These are phyloP conservation scores for Austroboletus festivus DNA, from an alignment of 768 basidiomycete genomes.

Conservation along the genomic window DNA sequence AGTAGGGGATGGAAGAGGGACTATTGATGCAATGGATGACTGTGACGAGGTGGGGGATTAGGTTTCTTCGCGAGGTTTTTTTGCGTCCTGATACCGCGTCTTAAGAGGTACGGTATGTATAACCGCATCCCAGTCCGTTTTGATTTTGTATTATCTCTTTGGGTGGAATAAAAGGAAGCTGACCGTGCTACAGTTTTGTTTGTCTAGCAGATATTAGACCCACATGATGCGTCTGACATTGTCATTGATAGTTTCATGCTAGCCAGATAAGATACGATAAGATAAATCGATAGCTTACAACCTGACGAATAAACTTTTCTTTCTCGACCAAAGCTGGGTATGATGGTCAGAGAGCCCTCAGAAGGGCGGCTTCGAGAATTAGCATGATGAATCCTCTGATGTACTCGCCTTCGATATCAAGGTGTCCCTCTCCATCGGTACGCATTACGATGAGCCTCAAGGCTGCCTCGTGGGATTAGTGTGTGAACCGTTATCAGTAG, in stretches of 20 bases:
- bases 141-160: background rate
- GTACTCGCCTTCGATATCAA: background rate
- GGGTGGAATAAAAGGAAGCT: constrained; percentile 3
- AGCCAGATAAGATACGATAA: constrained; percentile 14
- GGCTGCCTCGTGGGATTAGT: constrained; percentile 13
- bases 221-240: background rate
- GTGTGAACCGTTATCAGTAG: background rate
- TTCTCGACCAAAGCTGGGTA: no score
- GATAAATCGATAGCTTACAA: background rate
- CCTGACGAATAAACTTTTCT: no score
- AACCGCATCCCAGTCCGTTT: background rate
- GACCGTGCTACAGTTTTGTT: constrained; percentile 1
- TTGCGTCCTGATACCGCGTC: no score
- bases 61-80: constrained; percentile 16
- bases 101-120: constrained; percentile 1
- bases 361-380: background rate
- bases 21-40: constrained; percentile 1
- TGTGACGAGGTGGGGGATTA: constrained; percentile 18
- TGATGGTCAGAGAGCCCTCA: no score
- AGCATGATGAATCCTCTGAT: background rate
- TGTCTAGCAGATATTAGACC: background rate
- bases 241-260: background rate
- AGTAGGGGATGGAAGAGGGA: background rate
- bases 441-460: constrained; percentile 10
- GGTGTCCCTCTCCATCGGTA: background rate